Evolutionary conservation across 2,329 filamentous ascomycete genomes (phyloP).

Genomic region (Podosphaera leucotricha): DNA sequence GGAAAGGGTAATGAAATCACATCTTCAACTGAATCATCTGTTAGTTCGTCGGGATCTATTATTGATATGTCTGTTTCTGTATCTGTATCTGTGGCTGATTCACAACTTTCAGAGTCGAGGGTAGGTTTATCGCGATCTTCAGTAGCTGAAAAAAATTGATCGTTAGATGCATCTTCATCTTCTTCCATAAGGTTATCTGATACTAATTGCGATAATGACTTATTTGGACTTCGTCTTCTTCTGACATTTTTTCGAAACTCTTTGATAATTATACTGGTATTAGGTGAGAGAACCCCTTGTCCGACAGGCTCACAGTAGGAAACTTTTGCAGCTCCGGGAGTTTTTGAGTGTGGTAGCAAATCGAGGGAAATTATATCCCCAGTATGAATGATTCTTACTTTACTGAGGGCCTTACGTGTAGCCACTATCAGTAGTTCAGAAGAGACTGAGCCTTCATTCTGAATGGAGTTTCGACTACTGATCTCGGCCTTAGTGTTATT

Average conservation of each 20-base stretch:
- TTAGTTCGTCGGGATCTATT: constrained; percentile 50
- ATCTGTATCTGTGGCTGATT: constrained; percentile 27
- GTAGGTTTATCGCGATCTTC: constrained; percentile 47
- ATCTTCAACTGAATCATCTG: constrained; percentile 79
- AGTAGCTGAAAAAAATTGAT: constrained; percentile 79
- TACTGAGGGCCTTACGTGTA: constrained; percentile 50
- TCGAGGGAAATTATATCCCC: constrained; percentile 62
- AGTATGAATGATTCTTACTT: constrained; percentile 54
- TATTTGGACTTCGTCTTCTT: constrained; percentile 23
- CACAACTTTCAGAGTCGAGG: constrained; percentile 22
- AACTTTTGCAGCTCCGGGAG: constrained; percentile 69
- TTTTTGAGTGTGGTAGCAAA: constrained; percentile 63
- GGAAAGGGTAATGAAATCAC: constrained; percentile 78
- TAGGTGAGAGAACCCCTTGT: constrained; percentile 56
- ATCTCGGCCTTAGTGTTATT: constrained; percentile 17
- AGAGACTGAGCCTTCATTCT: background rate
- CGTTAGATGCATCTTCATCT: constrained; percentile 65
- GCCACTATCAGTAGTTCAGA: constrained; percentile 29
- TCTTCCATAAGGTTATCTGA: constrained; percentile 35
- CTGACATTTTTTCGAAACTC: constrained; percentile 33
- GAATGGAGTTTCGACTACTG: no score
- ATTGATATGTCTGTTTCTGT: constrained; percentile 39
- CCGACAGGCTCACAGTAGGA: constrained; percentile 85
- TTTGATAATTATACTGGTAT: constrained; percentile 66
- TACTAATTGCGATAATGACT: constrained; percentile 24